phyloP scores from a whole-genome alignment of 225 moss, liverwort and hornwort species.

The Marchantia polymorpha region DNA sequence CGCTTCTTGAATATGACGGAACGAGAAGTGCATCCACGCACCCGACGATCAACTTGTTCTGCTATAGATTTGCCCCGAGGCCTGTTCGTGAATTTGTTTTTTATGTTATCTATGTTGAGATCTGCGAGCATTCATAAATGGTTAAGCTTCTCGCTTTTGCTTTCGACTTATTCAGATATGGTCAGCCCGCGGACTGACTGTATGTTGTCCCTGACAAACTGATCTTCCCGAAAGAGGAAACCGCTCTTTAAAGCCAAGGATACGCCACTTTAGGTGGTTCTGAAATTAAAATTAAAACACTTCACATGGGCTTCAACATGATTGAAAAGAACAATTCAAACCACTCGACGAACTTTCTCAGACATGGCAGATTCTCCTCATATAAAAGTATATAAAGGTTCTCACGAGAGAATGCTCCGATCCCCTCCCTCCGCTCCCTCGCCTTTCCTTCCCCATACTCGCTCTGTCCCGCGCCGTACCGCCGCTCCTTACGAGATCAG shows the following conservation, averaged over 20 bases:
- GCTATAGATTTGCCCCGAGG: not conserved
- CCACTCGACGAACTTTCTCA: not conserved
- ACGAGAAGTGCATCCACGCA: not conserved
- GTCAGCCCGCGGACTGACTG: not conserved
- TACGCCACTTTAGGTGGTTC: not conserved
- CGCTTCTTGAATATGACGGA: not conserved
- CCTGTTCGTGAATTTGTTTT: not conserved
- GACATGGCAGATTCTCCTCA: not conserved
- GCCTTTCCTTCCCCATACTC: not conserved
- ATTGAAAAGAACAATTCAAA: not conserved
- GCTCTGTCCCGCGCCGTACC: not conserved
- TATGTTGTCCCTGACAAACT: conserved; percentile 1
- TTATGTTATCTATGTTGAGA: not conserved
- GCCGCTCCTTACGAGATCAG: too few relatives aligned
- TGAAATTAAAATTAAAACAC: not conserved
- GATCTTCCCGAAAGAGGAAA: not conserved
- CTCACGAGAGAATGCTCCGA: not conserved
- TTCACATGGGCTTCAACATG: conserved; percentile 5
- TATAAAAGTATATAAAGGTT: not conserved
- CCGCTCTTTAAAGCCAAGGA: not conserved
- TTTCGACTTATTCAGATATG: not conserved
- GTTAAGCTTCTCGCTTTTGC: not conserved
- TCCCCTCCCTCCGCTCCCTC: not conserved
- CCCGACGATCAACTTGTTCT: not conserved
- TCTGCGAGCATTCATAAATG: not conserved